Percentiles rank a stretch among this genome's conserved stretches.
These are phyloP conservation scores for Inga leiocalycina DNA, from an alignment of 306 rosid species.

Conservation along the genomic window DNA sequence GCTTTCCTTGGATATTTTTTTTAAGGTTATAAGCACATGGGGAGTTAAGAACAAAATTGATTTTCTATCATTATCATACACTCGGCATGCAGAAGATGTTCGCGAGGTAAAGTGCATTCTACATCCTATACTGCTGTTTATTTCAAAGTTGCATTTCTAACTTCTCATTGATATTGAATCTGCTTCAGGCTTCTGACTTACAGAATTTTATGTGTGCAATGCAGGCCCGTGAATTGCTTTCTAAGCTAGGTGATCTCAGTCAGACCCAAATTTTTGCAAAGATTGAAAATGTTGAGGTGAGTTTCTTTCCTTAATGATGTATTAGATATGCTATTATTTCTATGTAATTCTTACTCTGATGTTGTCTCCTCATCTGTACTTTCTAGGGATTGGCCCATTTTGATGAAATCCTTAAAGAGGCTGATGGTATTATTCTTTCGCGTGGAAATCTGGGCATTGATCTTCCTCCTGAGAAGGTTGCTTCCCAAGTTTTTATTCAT, in stretches of 20 bases:
- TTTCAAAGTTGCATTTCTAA: conserved; percentile 17
- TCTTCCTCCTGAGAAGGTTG: conserved; percentile 97
- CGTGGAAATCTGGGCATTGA: conserved; percentile 97
- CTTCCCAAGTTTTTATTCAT: conserved; percentile 29
- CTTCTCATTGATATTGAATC: conserved; percentile 3
- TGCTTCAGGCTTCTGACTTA: conserved; percentile 28
- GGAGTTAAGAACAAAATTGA: conserved; percentile 82
- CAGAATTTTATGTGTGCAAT: conserved; percentile 18
- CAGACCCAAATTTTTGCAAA: conserved; percentile 92
- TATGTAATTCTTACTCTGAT: conserved; percentile 11
- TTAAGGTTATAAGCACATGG: conserved; percentile 86
- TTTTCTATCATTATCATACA: conserved; percentile 80
- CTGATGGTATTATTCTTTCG: conserved; percentile 90
- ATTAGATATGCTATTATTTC: background rate
- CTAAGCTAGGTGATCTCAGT: conserved; percentile 67
- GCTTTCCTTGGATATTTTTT: background rate
- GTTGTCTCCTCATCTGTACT: conserved; percentile 18
- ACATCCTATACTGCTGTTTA: background rate
- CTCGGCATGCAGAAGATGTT: conserved; percentile 91
- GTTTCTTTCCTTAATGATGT: conserved; percentile 30
- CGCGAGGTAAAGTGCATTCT: conserved; percentile 62
- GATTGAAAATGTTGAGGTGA: conserved; percentile 90
- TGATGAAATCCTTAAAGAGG: conserved; percentile 92
- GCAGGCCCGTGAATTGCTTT: conserved; percentile 86
- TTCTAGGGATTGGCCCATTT: conserved; percentile 85